These are phyloP conservation scores for Pseudozyma thailandica DNA, from an alignment of 1,284 basidiomycete genomes.

Conservation along the genomic window DNA sequence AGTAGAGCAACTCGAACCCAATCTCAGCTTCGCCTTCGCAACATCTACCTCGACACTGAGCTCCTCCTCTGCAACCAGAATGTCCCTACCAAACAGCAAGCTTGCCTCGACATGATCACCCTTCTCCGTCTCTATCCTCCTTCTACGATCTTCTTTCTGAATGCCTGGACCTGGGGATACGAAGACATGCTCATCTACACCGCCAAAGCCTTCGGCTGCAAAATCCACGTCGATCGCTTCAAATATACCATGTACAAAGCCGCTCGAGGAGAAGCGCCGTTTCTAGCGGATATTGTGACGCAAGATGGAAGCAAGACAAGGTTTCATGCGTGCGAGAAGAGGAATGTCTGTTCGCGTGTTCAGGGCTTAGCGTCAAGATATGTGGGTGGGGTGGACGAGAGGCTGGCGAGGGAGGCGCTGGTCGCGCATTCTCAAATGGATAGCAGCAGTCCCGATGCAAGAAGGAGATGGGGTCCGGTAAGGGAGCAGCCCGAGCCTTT, in stretches of 20 bases:
- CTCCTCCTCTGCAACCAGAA: conserved; percentile 69
- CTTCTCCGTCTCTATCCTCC: conserved; percentile 72
- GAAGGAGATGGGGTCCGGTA: conserved; percentile 25
- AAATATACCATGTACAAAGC: conserved; percentile 77
- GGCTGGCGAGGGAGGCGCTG: conserved; percentile 22
- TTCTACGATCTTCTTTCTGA: conserved; percentile 83
- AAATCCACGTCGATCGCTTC: conserved; percentile 91
- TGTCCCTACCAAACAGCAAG: conserved; percentile 45
- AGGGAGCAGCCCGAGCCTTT: conserved; percentile 29
- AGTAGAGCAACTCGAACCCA: background rate
- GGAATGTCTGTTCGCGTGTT: conserved; percentile 74
- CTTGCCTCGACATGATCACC: conserved; percentile 75
- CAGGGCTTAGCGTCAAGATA: conserved; percentile 26
- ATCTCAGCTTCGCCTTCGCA: conserved; percentile 72
- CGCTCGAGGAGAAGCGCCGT: conserved; percentile 73
- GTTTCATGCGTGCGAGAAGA: conserved; percentile 91
- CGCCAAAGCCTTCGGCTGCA: conserved; percentile 48
- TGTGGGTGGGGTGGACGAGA: background rate
- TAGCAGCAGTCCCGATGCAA: conserved; percentile 21
- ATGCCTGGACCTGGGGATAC: conserved; percentile 89
- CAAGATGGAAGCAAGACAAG: conserved; percentile 74
- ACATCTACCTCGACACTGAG: conserved; percentile 86
- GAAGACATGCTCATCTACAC: conserved; percentile 49
- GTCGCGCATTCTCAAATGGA: conserved; percentile 28
- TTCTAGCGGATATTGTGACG: conserved; percentile 76